These are phyloP conservation scores for Amauroascus niger DNA, from an alignment of 2,329 filamentous ascomycete species.

Conservation along the genomic window DNA sequence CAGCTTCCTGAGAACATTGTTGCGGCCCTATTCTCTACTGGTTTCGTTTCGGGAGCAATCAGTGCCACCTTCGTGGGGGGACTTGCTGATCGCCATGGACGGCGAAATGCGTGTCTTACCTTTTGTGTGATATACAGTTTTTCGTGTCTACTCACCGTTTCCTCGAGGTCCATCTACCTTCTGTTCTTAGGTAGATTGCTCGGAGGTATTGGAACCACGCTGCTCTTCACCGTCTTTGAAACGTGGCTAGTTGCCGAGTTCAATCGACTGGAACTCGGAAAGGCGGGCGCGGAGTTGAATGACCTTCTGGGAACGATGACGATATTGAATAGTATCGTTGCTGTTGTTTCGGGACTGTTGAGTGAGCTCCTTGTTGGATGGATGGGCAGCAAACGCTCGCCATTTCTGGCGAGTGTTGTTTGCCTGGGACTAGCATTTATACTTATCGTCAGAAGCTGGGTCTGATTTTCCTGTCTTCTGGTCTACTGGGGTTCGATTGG, in stretches of 20 bases:
- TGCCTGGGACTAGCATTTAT: slow-evolving; percentile 15
- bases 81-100: slow-evolving; percentile 14
- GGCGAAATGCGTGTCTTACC: slow-evolving; percentile 11
- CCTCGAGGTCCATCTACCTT: slow-evolving; percentile 32
- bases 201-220: slow-evolving; percentile 47
- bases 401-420: slow-evolving; percentile 42
- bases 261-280: slow-evolving; percentile 38
- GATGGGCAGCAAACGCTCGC: slow-evolving; percentile 43
- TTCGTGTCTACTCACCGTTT: slow-evolving; percentile 23
- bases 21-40: slow-evolving; percentile 13
- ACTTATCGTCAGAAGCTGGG: slow-evolving; percentile 14
- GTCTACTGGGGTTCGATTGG: background rate
- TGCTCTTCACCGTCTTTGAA: slow-evolving; percentile 52
- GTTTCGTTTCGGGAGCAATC: slow-evolving; percentile 15
- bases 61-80: slow-evolving; percentile 15
- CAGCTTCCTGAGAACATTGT: slow-evolving; percentile 12
- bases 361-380: slow-evolving; percentile 44
- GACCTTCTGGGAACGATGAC: slow-evolving; percentile 46
- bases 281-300: slow-evolving; percentile 39
- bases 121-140: slow-evolving; percentile 15
- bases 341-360: slow-evolving; percentile 45
- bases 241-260: slow-evolving; percentile 54
- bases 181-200: slow-evolving; percentile 47
- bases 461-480: slow-evolving; percentile 12
- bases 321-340: slow-evolving; percentile 47